phyloP scores from a whole-genome alignment of 257 asterid genomes.

The Jasminum sambac region DNA sequence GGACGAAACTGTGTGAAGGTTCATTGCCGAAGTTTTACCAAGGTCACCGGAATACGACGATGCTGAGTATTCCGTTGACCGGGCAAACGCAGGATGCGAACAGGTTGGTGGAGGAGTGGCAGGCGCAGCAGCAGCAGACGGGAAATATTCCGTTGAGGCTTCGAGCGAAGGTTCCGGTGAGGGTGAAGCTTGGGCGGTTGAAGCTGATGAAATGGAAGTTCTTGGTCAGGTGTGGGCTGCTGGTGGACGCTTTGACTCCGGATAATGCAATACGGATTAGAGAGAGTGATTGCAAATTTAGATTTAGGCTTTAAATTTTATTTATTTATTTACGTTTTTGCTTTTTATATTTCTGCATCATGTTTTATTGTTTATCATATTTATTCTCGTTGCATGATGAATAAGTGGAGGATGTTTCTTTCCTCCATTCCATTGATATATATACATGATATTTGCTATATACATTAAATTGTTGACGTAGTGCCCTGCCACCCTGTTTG shows the following conservation, averaged over 20 bases:
- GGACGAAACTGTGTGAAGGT: constrained; percentile 68
- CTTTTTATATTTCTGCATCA: not conserved
- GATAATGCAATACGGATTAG: constrained; percentile 61
- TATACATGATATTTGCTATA: no score
- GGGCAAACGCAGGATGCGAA: constrained; percentile 68
- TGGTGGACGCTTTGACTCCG: constrained; percentile 54
- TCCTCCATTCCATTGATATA: not conserved
- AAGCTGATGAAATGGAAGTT: constrained; percentile 86
- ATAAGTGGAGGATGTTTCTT: constrained; percentile 23
- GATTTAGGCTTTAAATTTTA: constrained; percentile 63
- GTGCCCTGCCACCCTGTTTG: no score
- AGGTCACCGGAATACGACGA: constrained; percentile 88
- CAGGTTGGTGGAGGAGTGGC: constrained; percentile 57
- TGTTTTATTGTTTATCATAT: no score
- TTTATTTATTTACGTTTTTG: not conserved
- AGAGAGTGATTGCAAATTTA: constrained; percentile 62
- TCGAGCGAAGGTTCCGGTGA: constrained; percentile 76
- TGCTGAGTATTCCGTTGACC: constrained; percentile 48
- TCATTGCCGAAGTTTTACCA: constrained; percentile 83
- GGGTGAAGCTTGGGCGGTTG: constrained; percentile 69
- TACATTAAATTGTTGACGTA: no score
- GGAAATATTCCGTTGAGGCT: constrained; percentile 61
- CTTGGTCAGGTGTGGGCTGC: constrained; percentile 72
- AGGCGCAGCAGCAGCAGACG: constrained; percentile 64
- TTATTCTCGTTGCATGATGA: constrained; percentile 5